A percentile compares a stretch with the other conserved stretches of the same genome.
These are phyloP conservation scores for Beta corolliflora DNA, from an alignment of 179 eudicot genomes.

Conservation along the genomic window DNA sequence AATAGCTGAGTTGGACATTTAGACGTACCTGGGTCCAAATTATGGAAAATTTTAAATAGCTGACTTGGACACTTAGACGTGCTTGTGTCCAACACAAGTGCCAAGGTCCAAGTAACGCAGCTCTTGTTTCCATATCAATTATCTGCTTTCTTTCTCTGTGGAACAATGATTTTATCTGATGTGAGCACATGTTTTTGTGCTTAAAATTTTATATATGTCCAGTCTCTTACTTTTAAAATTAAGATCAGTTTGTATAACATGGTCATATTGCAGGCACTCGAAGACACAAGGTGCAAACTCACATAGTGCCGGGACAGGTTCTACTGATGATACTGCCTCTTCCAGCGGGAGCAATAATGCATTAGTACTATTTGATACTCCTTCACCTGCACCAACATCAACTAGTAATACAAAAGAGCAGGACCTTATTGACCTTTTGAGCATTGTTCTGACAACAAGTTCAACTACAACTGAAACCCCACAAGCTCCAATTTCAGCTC, in stretches of 20 bases:
- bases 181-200: not conserved
- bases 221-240: not conserved
- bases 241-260: not conserved
- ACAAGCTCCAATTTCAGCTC: conserved; percentile 35
- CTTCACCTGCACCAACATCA: conserved; percentile 42
- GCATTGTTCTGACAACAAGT: conserved; percentile 63
- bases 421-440: conserved; percentile 78
- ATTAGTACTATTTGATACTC: conserved; percentile 58
- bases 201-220: not conserved
- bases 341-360: conserved; percentile 50
- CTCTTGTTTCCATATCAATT: not conserved
- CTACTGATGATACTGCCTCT: conserved; percentile 43
- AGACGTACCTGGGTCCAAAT: too few relatives aligned
- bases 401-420: conserved; percentile 54
- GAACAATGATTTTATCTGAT: not conserved
- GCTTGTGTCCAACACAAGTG: too few relatives aligned
- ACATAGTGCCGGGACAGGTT: conserved; percentile 28
- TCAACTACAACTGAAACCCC: conserved; percentile 46
- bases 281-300: conserved; percentile 32
- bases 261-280: conserved; percentile 65
- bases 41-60: too few relatives aligned
- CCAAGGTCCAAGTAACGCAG: too few relatives aligned
- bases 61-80: too few relatives aligned
- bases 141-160: not conserved
- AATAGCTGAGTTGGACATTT: too few relatives aligned